Base-by-base conservation (phyloP, 2,329 filamentous ascomycete genomes). In the Laburnicola sp. region DNA sequence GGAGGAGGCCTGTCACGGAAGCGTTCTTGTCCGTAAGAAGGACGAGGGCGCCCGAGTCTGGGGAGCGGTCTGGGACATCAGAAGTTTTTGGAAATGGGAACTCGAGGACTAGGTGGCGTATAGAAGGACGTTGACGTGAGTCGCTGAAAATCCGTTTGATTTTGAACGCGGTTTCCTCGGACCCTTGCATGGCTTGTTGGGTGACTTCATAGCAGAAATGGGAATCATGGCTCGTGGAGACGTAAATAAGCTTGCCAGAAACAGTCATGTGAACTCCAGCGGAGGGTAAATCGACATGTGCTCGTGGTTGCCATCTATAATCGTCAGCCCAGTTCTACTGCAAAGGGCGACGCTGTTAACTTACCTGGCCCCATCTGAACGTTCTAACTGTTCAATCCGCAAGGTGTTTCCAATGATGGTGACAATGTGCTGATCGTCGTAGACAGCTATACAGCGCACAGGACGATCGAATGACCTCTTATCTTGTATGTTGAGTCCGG, bases 191-290 rank as follows among this genome's bases (percentile, higher is more conserved):
- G 51, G 27, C 61, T 56, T 55, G 76, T 71, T 40, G 73, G 57
- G 72, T 55, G 6, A 80, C 63, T 50, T 76, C 66, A 32, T 80
- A 75, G 22, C 78, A 74, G 27, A 80, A 66, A 8, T 84, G 72
- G 0, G 82, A 85, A 54, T 85, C 79, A 34, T 73, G 68, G 2
- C 75, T 66, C 1, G 82, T 85, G 1, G 82, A 80, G 40, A 85
- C 73, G 53, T 82, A 79, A 26, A 86, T 75, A 22, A 76, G 74
- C 1, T 73, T 69, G 2, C 70, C 68, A 6, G 72, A 68, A 10
- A 78, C 74, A 1, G 78, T 79, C 36, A 85, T 72, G 6, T 79
- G 74, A 5, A 80, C 69, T 3, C 77, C 81, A 2, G 75, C 68
- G 2, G 80, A 83, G 2, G 78, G 74, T 6, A 82, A 62, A 8